Base-by-base conservation (phyloP, 345 rosid species). In the Heritiera littoralis region DNA sequence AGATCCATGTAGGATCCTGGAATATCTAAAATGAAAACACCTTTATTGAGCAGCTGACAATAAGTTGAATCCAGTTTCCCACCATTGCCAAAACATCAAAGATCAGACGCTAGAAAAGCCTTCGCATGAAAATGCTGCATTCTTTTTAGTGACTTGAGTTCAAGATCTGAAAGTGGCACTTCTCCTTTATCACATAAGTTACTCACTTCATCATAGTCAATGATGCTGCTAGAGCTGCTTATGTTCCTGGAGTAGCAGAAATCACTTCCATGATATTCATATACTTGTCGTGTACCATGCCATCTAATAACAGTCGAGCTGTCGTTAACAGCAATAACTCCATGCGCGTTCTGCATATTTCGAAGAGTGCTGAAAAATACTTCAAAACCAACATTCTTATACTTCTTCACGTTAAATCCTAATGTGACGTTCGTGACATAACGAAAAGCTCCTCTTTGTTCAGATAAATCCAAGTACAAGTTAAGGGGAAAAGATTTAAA, bases 171-270 rank as follows among this genome's bases (percentile, higher is more conserved):
- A 56, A 51, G 28, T 10, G 28, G 28, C 28, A 18, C 9, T 61
- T 72, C 66, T 46, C 69, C 75, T 56, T 83, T 72, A 59, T 75
- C 51, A 78, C 93, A 91, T 4, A 71, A 58, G 78, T 78, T 72
- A 68, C 52, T 74, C 49, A 84, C 72, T 77, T 85, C 54, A 63
- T 95, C 95, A 75, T 88, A 83, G 4, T 88, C 77, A 83, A 95
- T 83, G 13, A 82, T 87, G 84, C 89, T 86, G 82, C 90, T 92
- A 32, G 84, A 90, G 85, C 92, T 92, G 84, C 95, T 92, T 38
- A 93, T 81, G 80, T 93, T 93, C 87, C 97, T 86, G 38, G 87
- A 89, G 83, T 89, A 95, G 86, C 98, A 95, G 38, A 80, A 77
- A 30, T 85, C 78, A 59, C 77, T 76, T 59, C 92, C 90, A 40